These are phyloP conservation scores for Trichoderma erinaceum DNA, from an alignment of 495 filamentous ascomycete species.

Conservation along the genomic window DNA sequence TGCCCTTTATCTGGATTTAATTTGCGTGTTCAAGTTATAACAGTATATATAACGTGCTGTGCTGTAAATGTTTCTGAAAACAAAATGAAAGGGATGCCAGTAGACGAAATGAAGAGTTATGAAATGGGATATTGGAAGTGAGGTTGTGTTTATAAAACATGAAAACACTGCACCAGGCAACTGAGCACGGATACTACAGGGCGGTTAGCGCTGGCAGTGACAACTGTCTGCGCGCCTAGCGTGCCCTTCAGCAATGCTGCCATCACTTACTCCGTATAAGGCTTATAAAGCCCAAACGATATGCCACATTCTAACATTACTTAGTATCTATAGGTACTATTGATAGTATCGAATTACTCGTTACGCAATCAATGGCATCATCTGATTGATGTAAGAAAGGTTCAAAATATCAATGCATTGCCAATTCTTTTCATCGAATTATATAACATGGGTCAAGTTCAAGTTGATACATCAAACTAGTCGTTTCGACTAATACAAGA, in stretches of 20 bases:
- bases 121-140: too few relatives aligned
- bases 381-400: too few relatives aligned
- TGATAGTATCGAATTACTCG: too few relatives aligned
- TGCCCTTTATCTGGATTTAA: neutral
- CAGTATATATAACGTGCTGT: too few relatives aligned
- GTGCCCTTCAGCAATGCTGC: neutral
- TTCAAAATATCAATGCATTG: neutral
- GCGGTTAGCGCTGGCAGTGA: neutral
- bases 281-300: too few relatives aligned
- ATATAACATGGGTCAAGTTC: neutral
- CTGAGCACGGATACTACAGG: neutral
- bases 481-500: neutral
- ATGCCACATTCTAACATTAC: too few relatives aligned
- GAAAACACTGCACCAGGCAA: neutral
- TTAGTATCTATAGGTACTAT: too few relatives aligned
- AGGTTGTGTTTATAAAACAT: neutral
- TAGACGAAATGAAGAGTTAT: too few relatives aligned
- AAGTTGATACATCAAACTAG: neutral
- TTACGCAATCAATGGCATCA: too few relatives aligned
- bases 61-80: too few relatives aligned
- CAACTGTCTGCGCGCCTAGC: neutral
- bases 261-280: too few relatives aligned
- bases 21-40: neutral
- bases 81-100: too few relatives aligned
- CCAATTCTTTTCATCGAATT: neutral